phyloP scores from a whole-genome alignment of 2,329 filamentous ascomycete species.

The Ceratocystis papillata region DNA sequence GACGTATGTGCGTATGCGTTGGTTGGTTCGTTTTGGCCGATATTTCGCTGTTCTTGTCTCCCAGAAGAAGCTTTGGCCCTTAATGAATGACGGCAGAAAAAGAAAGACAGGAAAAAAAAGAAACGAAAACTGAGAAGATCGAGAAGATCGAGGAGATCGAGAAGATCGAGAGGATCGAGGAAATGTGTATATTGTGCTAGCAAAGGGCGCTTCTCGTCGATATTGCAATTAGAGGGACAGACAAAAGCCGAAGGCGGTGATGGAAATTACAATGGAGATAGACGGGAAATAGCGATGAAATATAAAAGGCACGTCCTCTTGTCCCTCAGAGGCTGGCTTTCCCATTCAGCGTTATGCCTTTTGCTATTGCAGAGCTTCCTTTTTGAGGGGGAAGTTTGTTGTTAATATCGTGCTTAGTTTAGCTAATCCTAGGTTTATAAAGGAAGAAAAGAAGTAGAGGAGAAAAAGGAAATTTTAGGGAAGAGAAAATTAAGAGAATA shows the following conservation, averaged over 20 bases:
- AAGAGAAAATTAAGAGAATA: neutral
- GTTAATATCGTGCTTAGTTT: neutral
- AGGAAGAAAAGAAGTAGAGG: neutral
- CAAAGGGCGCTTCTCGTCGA: neutral
- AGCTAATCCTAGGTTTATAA: neutral
- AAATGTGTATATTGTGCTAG: too few species aligned
- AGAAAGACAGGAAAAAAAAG: neutral
- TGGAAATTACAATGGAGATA: neutral
- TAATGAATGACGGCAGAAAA: neutral
- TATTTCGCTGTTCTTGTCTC: neutral
- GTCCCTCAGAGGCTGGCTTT: neutral
- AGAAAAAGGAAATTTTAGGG: slow-evolving; percentile 3
- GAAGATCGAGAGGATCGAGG: too few species aligned
- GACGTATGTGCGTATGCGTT: neutral
- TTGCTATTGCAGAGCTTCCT: neutral
- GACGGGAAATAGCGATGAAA: neutral
- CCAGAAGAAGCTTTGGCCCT: slow-evolving; percentile 5
- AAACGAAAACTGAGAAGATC: too few species aligned
- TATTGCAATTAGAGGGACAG: neutral
- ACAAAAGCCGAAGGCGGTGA: neutral
- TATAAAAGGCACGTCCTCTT: neutral
- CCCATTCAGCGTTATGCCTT: neutral
- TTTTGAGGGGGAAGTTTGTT: neutral
- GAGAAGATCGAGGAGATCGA: too few species aligned
- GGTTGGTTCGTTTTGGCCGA: neutral